Conservation (phyloP, 2,329 filamentous ascomycete genomes). For the Alternaria brassicae region DNA sequence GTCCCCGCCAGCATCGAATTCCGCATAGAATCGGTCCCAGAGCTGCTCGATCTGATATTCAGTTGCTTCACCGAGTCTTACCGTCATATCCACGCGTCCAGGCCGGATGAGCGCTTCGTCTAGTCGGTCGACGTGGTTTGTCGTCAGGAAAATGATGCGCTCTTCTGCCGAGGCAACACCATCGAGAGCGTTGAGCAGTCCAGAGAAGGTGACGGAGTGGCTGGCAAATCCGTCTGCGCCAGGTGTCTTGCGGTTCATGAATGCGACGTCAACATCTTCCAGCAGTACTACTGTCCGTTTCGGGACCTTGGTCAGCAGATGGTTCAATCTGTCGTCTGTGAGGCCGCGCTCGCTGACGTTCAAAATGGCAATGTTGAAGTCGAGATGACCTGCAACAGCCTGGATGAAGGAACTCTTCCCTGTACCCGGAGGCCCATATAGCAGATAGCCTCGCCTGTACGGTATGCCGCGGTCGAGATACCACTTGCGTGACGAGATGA, state of each 20-base stretch:
- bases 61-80: constrained; percentile 87
- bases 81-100: constrained; percentile 91
- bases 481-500: constrained; percentile 80
- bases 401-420: constrained; percentile 98
- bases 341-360: constrained; percentile 89
- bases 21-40: constrained; percentile 95
- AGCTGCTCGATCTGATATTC: constrained; percentile 83
- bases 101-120: constrained; percentile 90
- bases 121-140: constrained; percentile 89
- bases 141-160: constrained; percentile 90
- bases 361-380: constrained; percentile 91
- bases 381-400: constrained; percentile 87
- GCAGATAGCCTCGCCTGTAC: constrained; percentile 85
- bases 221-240: constrained; percentile 85
- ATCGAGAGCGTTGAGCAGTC: constrained; percentile 74
- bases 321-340: constrained; percentile 87
- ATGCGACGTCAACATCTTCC: constrained; percentile 92
- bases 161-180: constrained; percentile 96
- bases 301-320: constrained; percentile 84
- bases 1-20: constrained; percentile 70
- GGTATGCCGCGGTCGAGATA: constrained; percentile 95
- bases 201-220: constrained; percentile 91
- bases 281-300: constrained; percentile 81
- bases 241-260: constrained; percentile 77
- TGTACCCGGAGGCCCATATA: constrained; percentile 88